Evolutionary conservation across 2,329 filamentous ascomycete genomes (phyloP), one percentile per base, ranked within the genome.

Genomic region (Aspergillus versicolor): DNA sequence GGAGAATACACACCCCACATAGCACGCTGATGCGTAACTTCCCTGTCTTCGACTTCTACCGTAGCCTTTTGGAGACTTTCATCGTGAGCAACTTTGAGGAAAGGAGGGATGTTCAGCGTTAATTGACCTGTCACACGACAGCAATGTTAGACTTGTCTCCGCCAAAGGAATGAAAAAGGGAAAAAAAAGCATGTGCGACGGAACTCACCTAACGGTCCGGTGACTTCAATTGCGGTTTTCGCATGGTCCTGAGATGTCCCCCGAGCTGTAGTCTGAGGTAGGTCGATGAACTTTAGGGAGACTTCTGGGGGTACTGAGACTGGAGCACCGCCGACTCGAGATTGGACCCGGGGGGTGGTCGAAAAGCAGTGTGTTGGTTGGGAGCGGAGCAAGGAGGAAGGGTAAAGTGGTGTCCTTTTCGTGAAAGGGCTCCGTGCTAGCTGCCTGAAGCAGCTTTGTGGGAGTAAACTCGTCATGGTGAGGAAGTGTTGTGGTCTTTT

Each of bases 241-340:
- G 84, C 86, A 32, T 84, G 78, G 65, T 87, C 83, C 61, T 81
- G 79, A 63, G 85, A 80, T 61, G 85, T 87, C 40, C 84, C 83
- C 41, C 84, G 86, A 53, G 79, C 77, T 60, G 84, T 81, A 63
- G 75, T 80, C 69, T 73, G 76, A 4, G 87, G 84, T 58, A 91
- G 83, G 59, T 89, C 83, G 57, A 92, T 77, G 11, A 84, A 78
- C 42, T 76, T 78, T 61, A 99, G 81, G 51, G 88, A 88, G 56
- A 99, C 94, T 61, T 91, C 90, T 0, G 90, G 88, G 1, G 93
- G 93, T 32, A 96, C 82, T 54, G 90, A 87, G 52, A 96, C 84
- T 22, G 90, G 84, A 59, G 89, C 89, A 66, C 86, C 84, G 66
- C 94, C 94, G 61, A 99, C 88, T 81, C 97, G 94, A 44, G 93